Percentiles rank a stretch among this genome's conserved stretches.
These are phyloP conservation scores for Bjerkandera adusta DNA, from an alignment of 1,284 basidiomycete genomes.

Conservation along the genomic window DNA sequence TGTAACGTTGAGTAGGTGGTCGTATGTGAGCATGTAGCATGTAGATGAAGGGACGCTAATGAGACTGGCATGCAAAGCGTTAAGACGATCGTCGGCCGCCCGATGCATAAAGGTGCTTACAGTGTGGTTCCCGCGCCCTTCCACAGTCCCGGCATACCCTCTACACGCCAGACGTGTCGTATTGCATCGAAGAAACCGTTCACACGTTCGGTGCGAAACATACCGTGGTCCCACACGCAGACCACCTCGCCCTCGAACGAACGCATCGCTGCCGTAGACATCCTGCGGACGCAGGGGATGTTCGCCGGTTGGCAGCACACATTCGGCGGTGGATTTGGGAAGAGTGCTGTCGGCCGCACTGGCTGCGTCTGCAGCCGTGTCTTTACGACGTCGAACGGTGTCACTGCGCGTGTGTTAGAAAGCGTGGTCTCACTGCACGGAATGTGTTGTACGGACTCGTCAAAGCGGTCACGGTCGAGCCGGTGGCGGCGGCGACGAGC, in stretches of 20 bases:
- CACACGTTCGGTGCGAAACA: conserved; percentile 69
- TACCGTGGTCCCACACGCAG: conserved; percentile 72
- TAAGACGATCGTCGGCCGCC: too few relatives aligned
- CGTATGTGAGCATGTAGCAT: conserved; percentile 96
- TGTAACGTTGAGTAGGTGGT: conserved; percentile 72
- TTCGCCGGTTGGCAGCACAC: conserved; percentile 66
- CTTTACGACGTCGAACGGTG: conserved; percentile 92
- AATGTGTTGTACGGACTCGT: conserved; percentile 57
- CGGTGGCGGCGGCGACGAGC: conserved; percentile 76
- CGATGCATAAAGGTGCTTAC: conserved; percentile 49
- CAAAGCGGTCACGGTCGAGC: conserved; percentile 79
- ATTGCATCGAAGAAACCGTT: conserved; percentile 83
- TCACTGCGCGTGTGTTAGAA: conserved; percentile 57
- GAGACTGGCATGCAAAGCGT: conserved; percentile 46
- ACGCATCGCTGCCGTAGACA: conserved; percentile 66
- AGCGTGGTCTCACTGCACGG: too few relatives aligned
- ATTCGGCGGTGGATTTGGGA: conserved; percentile 47
- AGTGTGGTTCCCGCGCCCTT: conserved; percentile 87
- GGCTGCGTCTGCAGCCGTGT: conserved; percentile 88
- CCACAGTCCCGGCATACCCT: conserved; percentile 82
- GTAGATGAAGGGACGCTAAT: conserved; percentile 94
- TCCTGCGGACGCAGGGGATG: conserved; percentile 66
- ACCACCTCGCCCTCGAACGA: conserved; percentile 58
- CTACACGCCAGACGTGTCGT: conserved; percentile 72
- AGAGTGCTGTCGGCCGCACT: conserved; percentile 43